Base-by-base conservation (phyloP, 495 filamentous ascomycete genomes). In the Trichodelitschia bisporula region DNA sequence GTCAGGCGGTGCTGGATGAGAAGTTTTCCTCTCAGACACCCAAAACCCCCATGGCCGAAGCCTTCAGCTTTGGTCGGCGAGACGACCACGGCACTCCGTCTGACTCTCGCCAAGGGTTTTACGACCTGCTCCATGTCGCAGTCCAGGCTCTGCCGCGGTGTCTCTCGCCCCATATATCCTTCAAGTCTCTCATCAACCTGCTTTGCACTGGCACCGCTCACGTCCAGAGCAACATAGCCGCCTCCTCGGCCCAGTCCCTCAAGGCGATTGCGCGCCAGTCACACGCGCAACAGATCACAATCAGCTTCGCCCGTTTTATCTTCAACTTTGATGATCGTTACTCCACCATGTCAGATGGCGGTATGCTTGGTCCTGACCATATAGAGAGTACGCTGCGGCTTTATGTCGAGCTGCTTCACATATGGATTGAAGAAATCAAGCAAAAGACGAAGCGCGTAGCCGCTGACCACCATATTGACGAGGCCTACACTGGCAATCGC, bases 251-350 rank as follows among this genome's bases (percentile, higher is more conserved):
- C 3, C 74, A 84, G 41, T 92, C 86, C 6, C 51, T 97, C 3
- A 93, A 92, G 49, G 79, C 84, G 1, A 95, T 97, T 43, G 86
- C 89, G 4, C 64, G 77, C 12, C 83, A 97, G 46, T 76, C 70
- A 4, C 77, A 91, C 52, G 84, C 86, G 1, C 83, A 95, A 41
- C 78, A 82, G 48, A 84, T 97, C 15, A 93, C 84, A 2, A 89
- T 92, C 44, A 82, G 89, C 3, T 97, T 95, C 54, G 76, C 83
- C 11, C 58, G 82, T 23, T 97, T 95, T 40, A 95, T 97, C 19
- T 93, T 99, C 56, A 89, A 79, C 32, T 95, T 93, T 44, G 89
- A 99, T 50, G 79, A 84, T 38, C 72, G 79, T 17, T 93, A 93
- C 49, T 78, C 83, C 1, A 95, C 86, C 14, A 92, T 92, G 75